These are phyloP conservation scores for Penicillium turbatum DNA, from an alignment of 495 filamentous ascomycete species.

Conservation along the genomic window DNA sequence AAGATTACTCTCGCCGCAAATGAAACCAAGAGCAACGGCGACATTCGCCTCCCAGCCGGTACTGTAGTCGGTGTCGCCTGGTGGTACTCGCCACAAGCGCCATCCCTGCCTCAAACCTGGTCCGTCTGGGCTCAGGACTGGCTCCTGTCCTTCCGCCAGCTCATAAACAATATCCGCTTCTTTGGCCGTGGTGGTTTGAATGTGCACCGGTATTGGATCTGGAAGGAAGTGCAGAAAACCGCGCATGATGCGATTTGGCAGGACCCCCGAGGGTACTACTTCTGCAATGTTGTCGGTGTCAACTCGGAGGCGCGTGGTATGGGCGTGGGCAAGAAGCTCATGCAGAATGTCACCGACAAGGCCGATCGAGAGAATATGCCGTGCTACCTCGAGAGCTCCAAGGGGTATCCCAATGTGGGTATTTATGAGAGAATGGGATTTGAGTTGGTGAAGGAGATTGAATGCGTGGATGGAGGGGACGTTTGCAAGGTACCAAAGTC, in stretches of 20 bases:
- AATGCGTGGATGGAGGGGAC: slow-evolving; percentile 56
- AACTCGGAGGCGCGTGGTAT: slow-evolving; percentile 52
- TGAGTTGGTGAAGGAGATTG: slow-evolving; percentile 55
- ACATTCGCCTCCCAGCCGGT: slow-evolving; percentile 16
- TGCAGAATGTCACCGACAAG: slow-evolving; percentile 52
- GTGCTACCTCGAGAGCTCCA: slow-evolving; percentile 63
- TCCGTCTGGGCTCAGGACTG: slow-evolving; percentile 53
- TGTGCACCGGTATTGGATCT: slow-evolving; percentile 57
- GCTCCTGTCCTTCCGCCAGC: slow-evolving; percentile 55
- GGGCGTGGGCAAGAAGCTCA: slow-evolving; percentile 56
- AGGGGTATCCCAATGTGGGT: slow-evolving; percentile 56
- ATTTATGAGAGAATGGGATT: slow-evolving; percentile 68
- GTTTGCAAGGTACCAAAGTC: slow-evolving; percentile 31
- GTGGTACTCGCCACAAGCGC: slow-evolving; percentile 54
- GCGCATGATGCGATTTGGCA: slow-evolving; percentile 37
- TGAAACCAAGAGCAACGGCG: slow-evolving; percentile 15
- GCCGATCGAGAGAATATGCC: slow-evolving; percentile 56
- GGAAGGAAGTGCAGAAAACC: slow-evolving; percentile 40
- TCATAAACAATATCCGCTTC: slow-evolving; percentile 58
- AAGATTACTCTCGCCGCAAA: slow-evolving; percentile 31
- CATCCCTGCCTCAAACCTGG: slow-evolving; percentile 44
- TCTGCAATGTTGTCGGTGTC: slow-evolving; percentile 67
- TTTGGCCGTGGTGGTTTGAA: slow-evolving; percentile 60
- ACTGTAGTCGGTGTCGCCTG: slow-evolving; percentile 58
- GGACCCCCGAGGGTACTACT: slow-evolving; percentile 57